Base-by-base conservation (phyloP, 495 filamentous ascomycete genomes). In the Hamigera avellanea region DNA sequence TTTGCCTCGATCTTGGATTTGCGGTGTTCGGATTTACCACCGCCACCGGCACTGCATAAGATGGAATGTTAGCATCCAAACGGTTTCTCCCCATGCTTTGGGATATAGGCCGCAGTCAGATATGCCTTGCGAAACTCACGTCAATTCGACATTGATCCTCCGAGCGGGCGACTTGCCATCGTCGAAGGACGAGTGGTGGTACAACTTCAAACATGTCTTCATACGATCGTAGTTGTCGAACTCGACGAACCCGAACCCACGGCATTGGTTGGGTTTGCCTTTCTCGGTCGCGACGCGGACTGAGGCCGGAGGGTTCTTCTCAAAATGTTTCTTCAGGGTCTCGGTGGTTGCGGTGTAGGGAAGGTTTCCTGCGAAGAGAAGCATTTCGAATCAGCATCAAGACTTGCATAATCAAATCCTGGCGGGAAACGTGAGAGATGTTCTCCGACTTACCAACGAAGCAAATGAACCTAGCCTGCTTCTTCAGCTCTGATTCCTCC, bases 71-170 rank as follows among this genome's bases (percentile, higher is more conserved):
- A 37, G 32, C 9, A 25, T 23, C 4, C 21, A 4, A 23, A 23
- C 21, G 21, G n/a, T n/a, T n/a, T n/a, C n/a, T n/a, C n/a, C n/a
- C n/a, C n/a, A n/a, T n/a, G n/a, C n/a, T n/a, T n/a, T n/a, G n/a
- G n/a, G n/a, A n/a, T n/a, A n/a, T n/a, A n/a, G n/a, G n/a, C n/a
- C n/a, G n/a, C n/a, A n/a, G n/a, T n/a, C n/a, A n/a, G n/a, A n/a
- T n/a, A 12, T 57, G 28, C 50, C 39, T 44, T 12, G 25, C 25
- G 25, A 26, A 29, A 72, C 75, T 49, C 58, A 86, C 75, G 85
- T 95, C 42, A 98, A 64, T 60, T 98, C 91, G 25, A 95, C 83
- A 53, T 94, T 95, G 41, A 98, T 88, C 59, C 80, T 80, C 43
- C 78, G 57, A 33, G 68, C 52, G 6, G 70, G 64, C 39, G 64